phyloP scores from a whole-genome alignment of 2,329 filamentous ascomycete genomes.

The Ophiocordyceps camponoti-saundersi region DNA sequence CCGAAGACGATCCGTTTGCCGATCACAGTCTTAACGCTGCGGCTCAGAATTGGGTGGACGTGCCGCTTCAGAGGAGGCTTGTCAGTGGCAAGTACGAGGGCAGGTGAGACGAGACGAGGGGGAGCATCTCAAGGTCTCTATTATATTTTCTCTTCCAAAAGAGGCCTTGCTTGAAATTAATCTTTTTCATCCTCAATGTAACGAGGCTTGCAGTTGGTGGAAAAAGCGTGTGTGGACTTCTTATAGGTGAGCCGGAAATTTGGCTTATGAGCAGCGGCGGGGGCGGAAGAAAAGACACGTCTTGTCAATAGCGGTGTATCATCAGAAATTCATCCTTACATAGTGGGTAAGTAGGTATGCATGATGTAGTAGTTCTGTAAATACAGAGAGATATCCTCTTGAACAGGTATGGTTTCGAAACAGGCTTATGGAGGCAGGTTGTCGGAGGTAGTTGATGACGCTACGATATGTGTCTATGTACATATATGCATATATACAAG shows the following conservation, averaged over 20 bases:
- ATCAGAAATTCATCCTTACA: neutral
- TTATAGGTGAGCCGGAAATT: neutral
- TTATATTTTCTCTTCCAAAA: neutral
- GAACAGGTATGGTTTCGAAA: neutral
- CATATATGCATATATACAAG: too few relatives aligned
- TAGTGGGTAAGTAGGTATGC: neutral
- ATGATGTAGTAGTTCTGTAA: neutral
- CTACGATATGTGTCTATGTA: too few relatives aligned
- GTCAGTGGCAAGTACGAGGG: constrained; percentile 63
- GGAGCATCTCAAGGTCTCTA: neutral
- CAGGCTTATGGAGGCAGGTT: too few relatives aligned
- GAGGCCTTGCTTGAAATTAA: too few relatives aligned
- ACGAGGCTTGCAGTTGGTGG: too few relatives aligned
- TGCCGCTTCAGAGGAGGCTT: constrained; percentile 50
- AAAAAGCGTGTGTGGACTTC: neutral
- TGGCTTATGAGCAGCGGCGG: neutral
- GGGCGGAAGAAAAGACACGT: neutral
- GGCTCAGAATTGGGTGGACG: constrained; percentile 42
- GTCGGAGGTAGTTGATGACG: too few relatives aligned
- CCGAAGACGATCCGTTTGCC: constrained; percentile 51
- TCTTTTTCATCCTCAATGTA: too few relatives aligned
- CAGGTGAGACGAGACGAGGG: constrained; percentile 3
- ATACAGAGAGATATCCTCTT: neutral
- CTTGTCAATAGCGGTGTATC: neutral
- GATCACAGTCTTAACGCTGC: constrained; percentile 17